These are phyloP conservation scores for Cladophialophora yegresii DNA, from an alignment of 2,329 filamentous ascomycete genomes.

Conservation along the genomic window DNA sequence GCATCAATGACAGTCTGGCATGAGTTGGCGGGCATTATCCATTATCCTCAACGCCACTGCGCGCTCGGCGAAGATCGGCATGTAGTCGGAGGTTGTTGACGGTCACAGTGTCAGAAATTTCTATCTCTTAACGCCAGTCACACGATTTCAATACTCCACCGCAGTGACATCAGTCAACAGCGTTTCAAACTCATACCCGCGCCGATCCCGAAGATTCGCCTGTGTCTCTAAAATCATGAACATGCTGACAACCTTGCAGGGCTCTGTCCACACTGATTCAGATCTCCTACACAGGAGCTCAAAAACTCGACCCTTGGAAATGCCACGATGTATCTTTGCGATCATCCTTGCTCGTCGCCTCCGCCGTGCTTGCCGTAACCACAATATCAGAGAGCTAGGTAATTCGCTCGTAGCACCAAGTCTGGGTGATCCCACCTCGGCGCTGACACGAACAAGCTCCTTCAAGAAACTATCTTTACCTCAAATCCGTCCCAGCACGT, in stretches of 20 bases:
- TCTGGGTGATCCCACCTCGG: neutral
- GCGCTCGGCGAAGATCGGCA: neutral
- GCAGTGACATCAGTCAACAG: neutral
- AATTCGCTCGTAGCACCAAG: neutral
- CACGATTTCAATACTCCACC: neutral
- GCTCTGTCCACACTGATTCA: neutral
- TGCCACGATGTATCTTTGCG: neutral
- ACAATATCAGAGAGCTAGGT: neutral
- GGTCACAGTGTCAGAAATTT: constrained; percentile 3
- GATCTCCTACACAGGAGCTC: neutral
- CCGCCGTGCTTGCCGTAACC: neutral
- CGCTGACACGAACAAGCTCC: neutral
- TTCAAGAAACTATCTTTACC: neutral
- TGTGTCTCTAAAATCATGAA: neutral
- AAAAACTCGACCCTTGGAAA: neutral
- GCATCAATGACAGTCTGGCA: neutral
- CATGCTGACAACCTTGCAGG: neutral
- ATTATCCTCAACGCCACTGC: neutral
- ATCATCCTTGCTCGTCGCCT: neutral
- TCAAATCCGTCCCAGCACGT: neutral
- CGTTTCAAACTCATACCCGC: neutral
- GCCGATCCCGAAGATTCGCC: neutral
- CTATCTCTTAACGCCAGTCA: neutral
- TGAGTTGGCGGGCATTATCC: neutral
- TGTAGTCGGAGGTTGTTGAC: constrained; percentile 11